Conservation (phyloP, 768 basidiomycete species). For the Wakefieldia striispora region DNA sequence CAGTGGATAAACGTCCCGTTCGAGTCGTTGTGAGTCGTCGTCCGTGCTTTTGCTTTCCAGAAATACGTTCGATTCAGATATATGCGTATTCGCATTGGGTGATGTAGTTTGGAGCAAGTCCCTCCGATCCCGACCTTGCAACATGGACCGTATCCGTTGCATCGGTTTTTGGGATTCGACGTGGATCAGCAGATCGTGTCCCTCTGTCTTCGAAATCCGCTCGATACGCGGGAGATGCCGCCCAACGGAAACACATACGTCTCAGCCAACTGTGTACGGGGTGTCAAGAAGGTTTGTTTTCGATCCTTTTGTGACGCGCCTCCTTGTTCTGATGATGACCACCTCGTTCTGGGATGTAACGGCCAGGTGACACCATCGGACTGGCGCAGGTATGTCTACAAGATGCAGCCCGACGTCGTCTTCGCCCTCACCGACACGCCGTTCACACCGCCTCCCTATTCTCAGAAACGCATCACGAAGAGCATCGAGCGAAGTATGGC, state of each 20-base stretch:
- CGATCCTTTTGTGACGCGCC: background rate
- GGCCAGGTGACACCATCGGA: slow-evolving; percentile 51
- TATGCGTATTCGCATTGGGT: background rate
- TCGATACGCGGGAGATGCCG: slow-evolving; percentile 65
- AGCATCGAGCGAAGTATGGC: slow-evolving; percentile 64
- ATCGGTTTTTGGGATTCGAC: slow-evolving; percentile 60
- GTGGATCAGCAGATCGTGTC: slow-evolving; percentile 49
- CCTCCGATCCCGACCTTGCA: slow-evolving; percentile 69
- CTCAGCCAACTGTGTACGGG: slow-evolving; percentile 58
- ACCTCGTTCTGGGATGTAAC: background rate
- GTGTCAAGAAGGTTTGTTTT: slow-evolving; percentile 62
- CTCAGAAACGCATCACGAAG: slow-evolving; percentile 77
- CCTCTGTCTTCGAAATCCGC: slow-evolving; percentile 64
- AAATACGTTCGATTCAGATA: no score
- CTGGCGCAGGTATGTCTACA: slow-evolving; percentile 53
- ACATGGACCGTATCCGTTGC: slow-evolving; percentile 52
- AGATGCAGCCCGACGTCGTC: slow-evolving; percentile 65
- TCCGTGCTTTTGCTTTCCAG: background rate
- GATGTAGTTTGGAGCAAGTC: slow-evolving; percentile 56
- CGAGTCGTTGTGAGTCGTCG: slow-evolving; percentile 71
- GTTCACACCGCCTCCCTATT: slow-evolving; percentile 60
- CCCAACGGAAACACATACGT: slow-evolving; percentile 62
- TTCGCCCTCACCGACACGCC: slow-evolving; percentile 71
- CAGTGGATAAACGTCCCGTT: slow-evolving; percentile 71
- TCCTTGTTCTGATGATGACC: background rate